Conservation (phyloP, 2,329 filamentous ascomycete species). For the Curvularia sp. region DNA sequence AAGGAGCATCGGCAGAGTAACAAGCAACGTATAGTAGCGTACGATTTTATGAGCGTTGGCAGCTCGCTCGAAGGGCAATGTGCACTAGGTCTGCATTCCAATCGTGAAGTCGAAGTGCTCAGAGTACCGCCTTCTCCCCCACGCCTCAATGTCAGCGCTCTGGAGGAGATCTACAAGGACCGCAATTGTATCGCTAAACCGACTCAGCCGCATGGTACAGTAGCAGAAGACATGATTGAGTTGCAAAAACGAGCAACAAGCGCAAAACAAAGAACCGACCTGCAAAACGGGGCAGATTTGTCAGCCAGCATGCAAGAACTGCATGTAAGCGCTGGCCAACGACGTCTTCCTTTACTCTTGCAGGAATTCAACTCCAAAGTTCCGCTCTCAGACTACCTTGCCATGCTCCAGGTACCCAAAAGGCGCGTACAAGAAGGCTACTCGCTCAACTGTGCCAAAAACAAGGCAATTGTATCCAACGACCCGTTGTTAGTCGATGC, state of each 20-base stretch:
- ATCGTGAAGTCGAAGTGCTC: constrained; percentile 59
- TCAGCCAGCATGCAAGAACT: constrained; percentile 40
- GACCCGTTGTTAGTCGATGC: constrained; percentile 77
- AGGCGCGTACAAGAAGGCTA: constrained; percentile 65
- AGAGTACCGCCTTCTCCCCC: constrained; percentile 55
- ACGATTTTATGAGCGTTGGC: constrained; percentile 64
- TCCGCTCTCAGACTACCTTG: constrained; percentile 44
- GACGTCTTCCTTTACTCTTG: constrained; percentile 38
- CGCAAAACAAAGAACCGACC: constrained; percentile 37
- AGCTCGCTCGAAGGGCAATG: constrained; percentile 56
- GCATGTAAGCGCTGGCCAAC: constrained; percentile 43
- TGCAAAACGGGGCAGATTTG: constrained; percentile 32
- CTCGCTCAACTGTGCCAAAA: constrained; percentile 66
- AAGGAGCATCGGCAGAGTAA: constrained; percentile 53
- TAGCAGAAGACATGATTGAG: constrained; percentile 46
- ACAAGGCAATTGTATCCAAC: constrained; percentile 71
- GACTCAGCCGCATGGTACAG: constrained; percentile 35
- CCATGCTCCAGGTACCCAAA: constrained; percentile 52
- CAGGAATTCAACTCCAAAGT: constrained; percentile 41
- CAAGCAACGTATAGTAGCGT: constrained; percentile 62
- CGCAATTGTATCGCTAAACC: constrained; percentile 42
- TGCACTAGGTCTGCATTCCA: constrained; percentile 60
- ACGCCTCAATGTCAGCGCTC: constrained; percentile 52
- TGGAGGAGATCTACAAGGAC: constrained; percentile 53
- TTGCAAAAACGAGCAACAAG: constrained; percentile 42